Evolutionary conservation across 73 alveolate species (phyloP), one percentile per base, ranked within the genome.

Genomic region (Uronychia setigera): DNA sequence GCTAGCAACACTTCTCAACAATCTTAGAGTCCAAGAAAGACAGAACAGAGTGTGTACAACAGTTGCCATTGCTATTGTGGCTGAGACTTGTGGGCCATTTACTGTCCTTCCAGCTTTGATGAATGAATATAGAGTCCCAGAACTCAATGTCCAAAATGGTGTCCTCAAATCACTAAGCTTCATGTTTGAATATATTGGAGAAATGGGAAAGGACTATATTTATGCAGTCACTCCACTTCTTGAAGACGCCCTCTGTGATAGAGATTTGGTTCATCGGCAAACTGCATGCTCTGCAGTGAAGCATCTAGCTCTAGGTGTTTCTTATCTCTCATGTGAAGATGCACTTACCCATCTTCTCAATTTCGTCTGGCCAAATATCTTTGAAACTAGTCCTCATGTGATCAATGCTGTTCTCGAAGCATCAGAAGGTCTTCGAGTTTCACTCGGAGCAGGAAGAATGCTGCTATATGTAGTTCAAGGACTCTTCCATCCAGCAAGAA

Each of bases 51-150:
- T 99, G 31, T 99, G 99, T 93, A 99, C 99, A 26, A 99, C 99
- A n/a, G 99, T 99, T 29, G 99, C 99, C 29, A 99, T 99, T 79
- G 99, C 99, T 32, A 99, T 99, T 60, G 99, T 98, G n/a, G 99
- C 99, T n/a, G 99, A 99, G 92, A 98, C 99, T 27, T 99, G 99
- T 81, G 99, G 99, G 30, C 99, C 99, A 0, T 99, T 97, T 94
- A 99, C 99, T 5, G 99, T 99, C 0, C 94, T 99, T 31, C 99
- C 99, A 0, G 99, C 99, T 26, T 87, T 99, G 79, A 94, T 99
- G 99, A 98, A 99, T 83, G 99, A 99, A 91, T 99, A 99, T 86
- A 88, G 99, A 80, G 99, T 99, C 26, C 98, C 99, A 32, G 99
- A 99, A 90, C 93, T 98, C 93, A 99, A 99, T 91, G 99, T 98